A percentile compares a stretch with the other conserved stretches of the same genome.
phyloP scores from a whole-genome alignment of 768 basidiomycete species.

The Phanerochaete carnosa region DNA sequence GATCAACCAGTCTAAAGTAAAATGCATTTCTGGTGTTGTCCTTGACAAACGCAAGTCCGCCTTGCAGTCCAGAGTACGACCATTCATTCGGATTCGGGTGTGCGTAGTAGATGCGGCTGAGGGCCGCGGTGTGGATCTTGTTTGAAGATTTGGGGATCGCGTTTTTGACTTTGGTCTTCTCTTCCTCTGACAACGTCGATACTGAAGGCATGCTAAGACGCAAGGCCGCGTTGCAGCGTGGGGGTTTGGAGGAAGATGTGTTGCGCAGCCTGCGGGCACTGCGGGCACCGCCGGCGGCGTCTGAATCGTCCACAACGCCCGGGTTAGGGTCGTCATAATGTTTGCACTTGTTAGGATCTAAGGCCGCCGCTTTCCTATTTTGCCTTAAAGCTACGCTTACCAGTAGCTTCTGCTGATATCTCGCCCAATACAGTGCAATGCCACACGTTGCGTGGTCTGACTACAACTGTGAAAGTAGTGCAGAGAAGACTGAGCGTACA shows the following conservation, averaged over 20 bases:
- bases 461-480: no score
- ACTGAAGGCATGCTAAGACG: conserved; percentile 62
- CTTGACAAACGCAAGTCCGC: conserved; percentile 71
- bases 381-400: not conserved
- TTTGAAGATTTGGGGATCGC: conserved; percentile 51
- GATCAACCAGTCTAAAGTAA: conserved; percentile 78
- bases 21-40: conserved; percentile 56
- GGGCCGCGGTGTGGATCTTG: conserved; percentile 81
- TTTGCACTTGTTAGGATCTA: conserved; percentile 13
- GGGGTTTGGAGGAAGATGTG: not conserved
- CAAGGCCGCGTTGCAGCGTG: not conserved
- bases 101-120: conserved; percentile 89
- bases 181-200: conserved; percentile 66
- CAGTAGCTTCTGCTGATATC: not conserved
- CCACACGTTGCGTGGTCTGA: not conserved
- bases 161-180: conserved; percentile 73
- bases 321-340: conserved; percentile 3
- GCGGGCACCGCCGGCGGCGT: conserved; percentile 1
- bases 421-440: not conserved
- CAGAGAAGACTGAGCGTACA: no score
- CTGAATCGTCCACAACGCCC: not conserved
- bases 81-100: conserved; percentile 73
- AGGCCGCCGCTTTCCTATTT: conserved; percentile 1
- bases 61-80: conserved; percentile 86
- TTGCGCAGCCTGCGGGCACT: not conserved